A percentile compares a stretch with the other conserved stretches of the same genome.
phyloP scores from a whole-genome alignment of 1,284 basidiomycete genomes.

The Trametes hirsuta region DNA sequence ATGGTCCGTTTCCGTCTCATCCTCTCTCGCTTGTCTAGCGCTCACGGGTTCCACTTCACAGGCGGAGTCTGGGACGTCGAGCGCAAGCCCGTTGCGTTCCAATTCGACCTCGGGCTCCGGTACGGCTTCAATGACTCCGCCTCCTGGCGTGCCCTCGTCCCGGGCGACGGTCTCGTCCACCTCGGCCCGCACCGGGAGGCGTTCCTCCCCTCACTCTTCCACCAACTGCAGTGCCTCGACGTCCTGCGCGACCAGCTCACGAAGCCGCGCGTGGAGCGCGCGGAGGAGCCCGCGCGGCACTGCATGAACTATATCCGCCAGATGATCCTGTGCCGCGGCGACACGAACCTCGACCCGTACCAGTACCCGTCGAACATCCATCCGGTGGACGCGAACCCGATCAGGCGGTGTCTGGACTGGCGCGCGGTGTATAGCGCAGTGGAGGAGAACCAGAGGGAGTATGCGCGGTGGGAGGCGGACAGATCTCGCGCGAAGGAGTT shows the following conservation, averaged over 20 bases:
- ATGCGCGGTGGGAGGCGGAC: conserved; percentile 5
- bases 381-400: conserved; percentile 24
- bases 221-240: conserved; percentile 31
- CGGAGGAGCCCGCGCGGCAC: conserved; percentile 24
- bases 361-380: conserved; percentile 26
- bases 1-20: neutral
- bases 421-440: conserved; percentile 26
- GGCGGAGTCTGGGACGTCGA: conserved; percentile 22
- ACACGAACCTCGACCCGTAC: conserved; percentile 28
- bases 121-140: conserved; percentile 22
- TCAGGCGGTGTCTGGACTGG: conserved; percentile 28
- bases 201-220: conserved; percentile 27
- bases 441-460: conserved; percentile 24
- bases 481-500: neutral
- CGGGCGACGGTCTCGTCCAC: conserved; percentile 22
- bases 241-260: conserved; percentile 26
- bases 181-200: conserved; percentile 23
- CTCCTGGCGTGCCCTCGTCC: conserved; percentile 26
- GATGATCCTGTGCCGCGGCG: conserved; percentile 29
- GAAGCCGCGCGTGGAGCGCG: conserved; percentile 15
- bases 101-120: conserved; percentile 23
- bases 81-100: conserved; percentile 22
- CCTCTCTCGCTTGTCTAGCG: neutral
- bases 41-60: neutral
- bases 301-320: conserved; percentile 31